phyloP scores from a whole-genome alignment of 345 rosid species.

The Erodium maritimum region DNA sequence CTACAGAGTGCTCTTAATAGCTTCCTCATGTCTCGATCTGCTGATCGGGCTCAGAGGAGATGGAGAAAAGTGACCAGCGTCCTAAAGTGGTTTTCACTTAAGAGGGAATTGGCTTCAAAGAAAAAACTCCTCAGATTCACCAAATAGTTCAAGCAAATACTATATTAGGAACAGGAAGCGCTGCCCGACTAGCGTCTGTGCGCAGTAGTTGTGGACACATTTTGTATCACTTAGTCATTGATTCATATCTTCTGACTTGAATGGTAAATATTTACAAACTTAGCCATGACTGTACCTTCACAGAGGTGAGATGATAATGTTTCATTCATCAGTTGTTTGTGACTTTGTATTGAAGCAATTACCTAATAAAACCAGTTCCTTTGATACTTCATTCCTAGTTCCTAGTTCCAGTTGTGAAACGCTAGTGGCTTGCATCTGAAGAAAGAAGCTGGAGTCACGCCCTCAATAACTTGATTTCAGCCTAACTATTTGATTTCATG shows the following conservation, averaged over 20 bases:
- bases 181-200: neutral
- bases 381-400: too few relatives aligned
- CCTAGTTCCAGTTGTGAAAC: too few relatives aligned
- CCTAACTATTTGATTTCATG: too few relatives aligned
- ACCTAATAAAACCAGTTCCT: neutral
- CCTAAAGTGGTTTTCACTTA: slow-evolving; percentile 64
- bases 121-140: neutral
- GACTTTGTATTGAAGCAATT: neutral
- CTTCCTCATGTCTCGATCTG: slow-evolving; percentile 33
- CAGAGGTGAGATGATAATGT: neutral
- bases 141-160: neutral
- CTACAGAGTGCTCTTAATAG: slow-evolving; percentile 49
- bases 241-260: neutral
- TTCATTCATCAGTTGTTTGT: too few relatives aligned
- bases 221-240: neutral
- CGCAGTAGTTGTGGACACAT: neutral
- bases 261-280: neutral
- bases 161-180: neutral
- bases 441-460: too few relatives aligned
- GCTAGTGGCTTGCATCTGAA: too few relatives aligned
- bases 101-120: slow-evolving; percentile 13
- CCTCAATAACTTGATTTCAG: too few relatives aligned
- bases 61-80: slow-evolving; percentile 83
- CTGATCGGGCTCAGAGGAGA: slow-evolving; percentile 55
- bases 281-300: too few relatives aligned